These are phyloP conservation scores for Coccomyxa sp. DNA, from an alignment of 139 green algal genomes.

Conservation along the genomic window DNA sequence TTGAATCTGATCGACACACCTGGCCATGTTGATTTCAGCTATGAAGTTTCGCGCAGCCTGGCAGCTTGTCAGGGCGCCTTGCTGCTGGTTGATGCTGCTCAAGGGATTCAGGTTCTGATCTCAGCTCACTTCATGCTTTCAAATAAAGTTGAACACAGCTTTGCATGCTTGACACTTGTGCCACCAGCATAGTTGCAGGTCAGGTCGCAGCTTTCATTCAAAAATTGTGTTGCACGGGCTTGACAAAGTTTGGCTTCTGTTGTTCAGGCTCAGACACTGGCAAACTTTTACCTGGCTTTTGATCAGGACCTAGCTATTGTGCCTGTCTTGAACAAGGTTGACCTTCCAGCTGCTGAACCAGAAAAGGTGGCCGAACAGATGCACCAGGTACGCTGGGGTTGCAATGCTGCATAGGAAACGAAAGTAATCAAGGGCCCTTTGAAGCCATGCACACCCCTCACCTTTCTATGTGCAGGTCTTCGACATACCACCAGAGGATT, in stretches of 20 bases:
- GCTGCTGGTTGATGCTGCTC: constrained; percentile 88
- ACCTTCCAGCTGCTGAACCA: constrained; percentile 77
- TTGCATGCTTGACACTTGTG: too few species aligned
- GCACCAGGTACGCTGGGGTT: constrained; percentile 18
- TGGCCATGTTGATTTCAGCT: constrained; percentile 87
- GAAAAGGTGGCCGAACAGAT: constrained; percentile 62
- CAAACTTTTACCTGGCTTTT: constrained; percentile 91
- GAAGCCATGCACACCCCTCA: too few species aligned
- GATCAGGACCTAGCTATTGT: constrained; percentile 85
- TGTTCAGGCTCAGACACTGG: constrained; percentile 78
- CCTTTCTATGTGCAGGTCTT: constrained; percentile 6
- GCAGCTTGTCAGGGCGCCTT: constrained; percentile 79
- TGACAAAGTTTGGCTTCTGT: neutral
- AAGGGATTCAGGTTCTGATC: constrained; percentile 46
- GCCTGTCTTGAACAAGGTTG: constrained; percentile 91
- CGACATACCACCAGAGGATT: constrained; percentile 12
- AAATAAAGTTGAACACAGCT: too few species aligned
- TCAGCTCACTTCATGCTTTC: too few species aligned
- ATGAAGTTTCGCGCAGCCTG: constrained; percentile 60
- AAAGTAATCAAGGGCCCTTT: too few species aligned
- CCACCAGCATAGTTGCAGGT: too few species aligned
- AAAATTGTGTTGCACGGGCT: too few species aligned
- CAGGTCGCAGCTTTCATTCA: too few species aligned
- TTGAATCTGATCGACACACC: constrained; percentile 91
- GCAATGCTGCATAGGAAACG: neutral